Conservation (phyloP, 2,329 filamentous ascomycete species). For the Camptophora hylomeconis region DNA sequence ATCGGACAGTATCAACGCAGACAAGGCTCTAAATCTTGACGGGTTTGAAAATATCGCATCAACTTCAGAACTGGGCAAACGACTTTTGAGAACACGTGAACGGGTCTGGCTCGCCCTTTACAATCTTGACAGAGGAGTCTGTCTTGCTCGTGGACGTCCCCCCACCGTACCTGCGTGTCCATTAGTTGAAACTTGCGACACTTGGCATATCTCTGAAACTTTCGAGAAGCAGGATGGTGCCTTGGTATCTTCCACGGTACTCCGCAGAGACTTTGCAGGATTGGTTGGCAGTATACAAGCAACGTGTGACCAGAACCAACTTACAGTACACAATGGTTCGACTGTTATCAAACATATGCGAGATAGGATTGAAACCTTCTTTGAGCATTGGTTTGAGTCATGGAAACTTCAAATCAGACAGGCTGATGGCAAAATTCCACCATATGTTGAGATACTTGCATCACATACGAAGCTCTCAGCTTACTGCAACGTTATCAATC, state of each 20-base stretch:
- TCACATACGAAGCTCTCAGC: constrained; percentile 62
- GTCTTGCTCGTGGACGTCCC: constrained; percentile 53
- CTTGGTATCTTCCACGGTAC: constrained; percentile 57
- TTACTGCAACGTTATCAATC: constrained; percentile 62
- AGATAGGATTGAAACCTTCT: constrained; percentile 51
- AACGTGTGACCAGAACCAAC: constrained; percentile 25
- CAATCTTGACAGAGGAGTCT: constrained; percentile 60
- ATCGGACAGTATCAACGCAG: constrained; percentile 56
- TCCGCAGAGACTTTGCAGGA: constrained; percentile 52
- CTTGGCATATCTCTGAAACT: constrained; percentile 52
- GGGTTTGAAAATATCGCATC: constrained; percentile 53
- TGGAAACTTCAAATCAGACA: constrained; percentile 48
- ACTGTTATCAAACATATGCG: constrained; percentile 33
- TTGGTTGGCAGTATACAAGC: constrained; percentile 18
- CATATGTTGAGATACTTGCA: constrained; percentile 63
- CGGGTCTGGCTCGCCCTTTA: constrained; percentile 60
- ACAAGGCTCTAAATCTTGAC: constrained; percentile 52
- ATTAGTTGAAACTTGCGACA: constrained; percentile 53
- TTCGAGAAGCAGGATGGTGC: constrained; percentile 56
- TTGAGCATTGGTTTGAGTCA: constrained; percentile 50
- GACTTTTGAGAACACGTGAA: constrained; percentile 52
- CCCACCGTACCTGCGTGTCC: constrained; percentile 56
- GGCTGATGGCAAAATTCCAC: constrained; percentile 45
- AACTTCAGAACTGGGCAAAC: constrained; percentile 44
- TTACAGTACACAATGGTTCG: constrained; percentile 22